Evolutionary conservation across 2,329 filamentous ascomycete genomes (phyloP), one percentile per base, ranked within the genome.

Genomic region (Claviceps sorghi): DNA sequence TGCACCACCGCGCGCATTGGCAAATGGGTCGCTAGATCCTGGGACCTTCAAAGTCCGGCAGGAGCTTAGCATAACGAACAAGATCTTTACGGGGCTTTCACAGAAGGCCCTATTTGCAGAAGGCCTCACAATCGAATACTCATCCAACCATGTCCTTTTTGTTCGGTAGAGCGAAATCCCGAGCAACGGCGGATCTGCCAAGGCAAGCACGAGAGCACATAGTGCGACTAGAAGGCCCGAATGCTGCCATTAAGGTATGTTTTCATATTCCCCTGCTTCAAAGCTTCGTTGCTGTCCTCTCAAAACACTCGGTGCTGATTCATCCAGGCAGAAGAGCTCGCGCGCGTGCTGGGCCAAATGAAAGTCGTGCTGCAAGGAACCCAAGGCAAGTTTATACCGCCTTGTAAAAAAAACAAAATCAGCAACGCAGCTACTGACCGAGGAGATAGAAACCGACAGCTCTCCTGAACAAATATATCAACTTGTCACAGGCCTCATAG

Each of bases 331-430:
- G 91, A 97, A 64, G 90, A 96, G 64, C 76, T 95, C 57, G 84
- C 88, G 48, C 88, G 88, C 64, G 83, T 90, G 59, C 78, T 98
- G 57, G 77, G 78, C 50, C 87, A 95, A 67, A 95, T 97, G 84
- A 97, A 97, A 69, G 73, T 89, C 57, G 82, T 93, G 54, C 80
- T 98, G 15, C 91, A 97, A 74, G 93, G 91, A 58, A 95, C 89
- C 55, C 87, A 88, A 69, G 89, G 89, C 94, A 76, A 54, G 69
- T 63, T 22, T 26, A n/a, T 10, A 46, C 22, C 13, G 22, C 19
- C 22, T 36, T 38, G 3, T 21, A 50, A 4, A 29, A 43, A 43
- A 17, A 26, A 17, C 17, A 22, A 38, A 19, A 19, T 19, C 42
- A 13, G 17, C 32, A 19, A 26, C 15, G 30, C 44, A 51, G 9